phyloP scores from a whole-genome alignment of 805 yeast genomes.

The Candida chilensis region DNA sequence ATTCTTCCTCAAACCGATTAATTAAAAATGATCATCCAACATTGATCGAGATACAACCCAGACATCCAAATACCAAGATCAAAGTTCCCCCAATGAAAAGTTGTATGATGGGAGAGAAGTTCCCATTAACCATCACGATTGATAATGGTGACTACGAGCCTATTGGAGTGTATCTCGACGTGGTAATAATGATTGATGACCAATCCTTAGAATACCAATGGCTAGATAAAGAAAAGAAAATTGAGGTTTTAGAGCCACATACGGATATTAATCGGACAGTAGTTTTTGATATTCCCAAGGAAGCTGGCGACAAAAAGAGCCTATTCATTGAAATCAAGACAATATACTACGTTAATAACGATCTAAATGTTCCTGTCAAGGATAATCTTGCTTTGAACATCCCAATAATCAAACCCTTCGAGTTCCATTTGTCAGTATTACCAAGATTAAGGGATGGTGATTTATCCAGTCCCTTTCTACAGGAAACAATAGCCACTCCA shows the following conservation, averaged over 20 bases:
- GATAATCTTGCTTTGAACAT: constrained; percentile 10
- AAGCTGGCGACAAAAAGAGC: neutral
- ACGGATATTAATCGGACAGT: too few species aligned
- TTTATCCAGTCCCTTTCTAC: constrained; percentile 15
- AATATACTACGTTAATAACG: constrained; percentile 14
- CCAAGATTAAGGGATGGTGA: constrained; percentile 17
- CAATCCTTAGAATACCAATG: neutral
- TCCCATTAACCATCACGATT: neutral
- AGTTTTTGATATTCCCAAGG: neutral
- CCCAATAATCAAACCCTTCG: constrained; percentile 18
- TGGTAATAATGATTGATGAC: too few species aligned
- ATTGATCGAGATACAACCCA: too few species aligned
- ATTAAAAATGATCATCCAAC: too few species aligned
- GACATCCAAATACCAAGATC: too few species aligned
- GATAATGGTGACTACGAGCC: neutral
- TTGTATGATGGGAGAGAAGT: neutral
- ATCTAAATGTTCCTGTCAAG: constrained; percentile 15
- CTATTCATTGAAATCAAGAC: constrained; percentile 7
- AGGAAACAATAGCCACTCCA: constrained; percentile 17
- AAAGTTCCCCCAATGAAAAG: too few species aligned
- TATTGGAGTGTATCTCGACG: neutral
- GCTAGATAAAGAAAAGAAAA: neutral
- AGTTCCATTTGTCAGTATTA: constrained; percentile 12
- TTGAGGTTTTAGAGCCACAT: too few species aligned
- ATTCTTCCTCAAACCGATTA: too few species aligned